A percentile compares a stretch with the other conserved stretches of the same genome.
phyloP scores from a whole-genome alignment of 345 rosid species.

The Syzygium grande region DNA sequence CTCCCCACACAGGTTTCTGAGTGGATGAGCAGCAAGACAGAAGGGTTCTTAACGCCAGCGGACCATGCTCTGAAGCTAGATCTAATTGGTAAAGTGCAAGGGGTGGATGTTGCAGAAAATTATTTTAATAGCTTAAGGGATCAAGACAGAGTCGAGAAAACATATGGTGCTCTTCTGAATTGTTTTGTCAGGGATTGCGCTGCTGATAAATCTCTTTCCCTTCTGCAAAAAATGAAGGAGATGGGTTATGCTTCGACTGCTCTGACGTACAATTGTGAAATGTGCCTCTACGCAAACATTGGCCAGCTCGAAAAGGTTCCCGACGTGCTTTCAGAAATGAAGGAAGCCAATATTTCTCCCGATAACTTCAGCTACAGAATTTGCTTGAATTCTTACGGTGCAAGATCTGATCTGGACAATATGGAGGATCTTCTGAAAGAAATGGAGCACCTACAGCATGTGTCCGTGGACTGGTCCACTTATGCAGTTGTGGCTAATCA shows the following conservation, averaged over 20 bases:
- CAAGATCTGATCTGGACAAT: slow-evolving; percentile 38
- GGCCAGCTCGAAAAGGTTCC: slow-evolving; percentile 55
- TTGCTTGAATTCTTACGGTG: slow-evolving; percentile 62
- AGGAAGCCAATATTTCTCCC: slow-evolving; percentile 41
- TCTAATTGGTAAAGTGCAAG: slow-evolving; percentile 67
- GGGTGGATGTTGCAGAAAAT: slow-evolving; percentile 52
- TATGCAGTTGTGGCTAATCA: slow-evolving; percentile 62
- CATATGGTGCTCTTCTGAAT: slow-evolving; percentile 79
- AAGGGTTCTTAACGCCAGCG: slow-evolving; percentile 35
- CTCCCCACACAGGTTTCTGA: slow-evolving; percentile 46
- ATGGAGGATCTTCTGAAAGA: slow-evolving; percentile 43
- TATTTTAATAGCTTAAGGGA: slow-evolving; percentile 51
- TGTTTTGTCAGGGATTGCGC: slow-evolving; percentile 62
- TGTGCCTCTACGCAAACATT: slow-evolving; percentile 63
- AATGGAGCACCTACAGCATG: slow-evolving; percentile 42
- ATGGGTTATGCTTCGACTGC: slow-evolving; percentile 43
- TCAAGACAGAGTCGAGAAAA: slow-evolving; percentile 52
- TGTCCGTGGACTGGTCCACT: slow-evolving; percentile 67
- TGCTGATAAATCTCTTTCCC: slow-evolving; percentile 45
- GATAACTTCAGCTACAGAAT: slow-evolving; percentile 73
- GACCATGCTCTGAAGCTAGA: slow-evolving; percentile 77
- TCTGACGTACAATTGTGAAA: slow-evolving; percentile 57
- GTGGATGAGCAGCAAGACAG: slow-evolving; percentile 62
- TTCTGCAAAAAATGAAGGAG: slow-evolving; percentile 59
- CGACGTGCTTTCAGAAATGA: slow-evolving; percentile 53